These are phyloP conservation scores for Aspergillus viridinutans DNA, from an alignment of 2,329 filamentous ascomycete species.

Conservation along the genomic window DNA sequence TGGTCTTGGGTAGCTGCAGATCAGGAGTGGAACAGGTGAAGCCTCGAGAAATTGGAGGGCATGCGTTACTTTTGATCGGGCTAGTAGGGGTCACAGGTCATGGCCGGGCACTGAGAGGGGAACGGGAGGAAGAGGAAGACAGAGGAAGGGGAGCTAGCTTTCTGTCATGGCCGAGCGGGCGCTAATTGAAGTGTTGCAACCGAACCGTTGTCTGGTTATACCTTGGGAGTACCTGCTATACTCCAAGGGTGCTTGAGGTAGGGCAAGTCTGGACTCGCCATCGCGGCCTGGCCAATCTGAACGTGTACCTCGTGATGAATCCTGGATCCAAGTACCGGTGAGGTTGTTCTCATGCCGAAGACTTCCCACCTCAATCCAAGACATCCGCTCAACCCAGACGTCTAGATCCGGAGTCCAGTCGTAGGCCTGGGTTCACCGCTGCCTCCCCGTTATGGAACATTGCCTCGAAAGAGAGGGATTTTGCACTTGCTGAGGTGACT, in stretches of 20 bases:
- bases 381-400: constrained; percentile 17
- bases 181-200: constrained; percentile 9
- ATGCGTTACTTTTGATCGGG: constrained; percentile 3
- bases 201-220: constrained; percentile 4
- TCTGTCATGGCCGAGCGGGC: background rate
- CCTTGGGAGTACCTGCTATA: constrained; percentile 13
- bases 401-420: constrained; percentile 13
- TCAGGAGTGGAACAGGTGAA: constrained; percentile 27
- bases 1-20: constrained; percentile 27
- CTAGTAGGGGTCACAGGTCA: background rate
- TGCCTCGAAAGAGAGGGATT: constrained; percentile 13
- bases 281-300: constrained; percentile 10
- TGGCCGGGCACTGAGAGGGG: background rate
- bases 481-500: constrained; percentile 6
- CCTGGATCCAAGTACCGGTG: constrained; percentile 15
- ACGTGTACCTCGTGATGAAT: constrained; percentile 19
- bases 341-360: constrained; percentile 14
- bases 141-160: background rate
- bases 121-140: background rate
- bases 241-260: constrained; percentile 13
- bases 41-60: constrained; percentile 25
- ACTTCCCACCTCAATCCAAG: constrained; percentile 16
- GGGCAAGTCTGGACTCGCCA: constrained; percentile 16
- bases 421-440: constrained; percentile 19
- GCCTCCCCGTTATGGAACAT: constrained; percentile 7